Evolutionary conservation across 495 filamentous ascomycete genomes (phyloP).

Genomic region (Friedmanniomyces simplex): DNA sequence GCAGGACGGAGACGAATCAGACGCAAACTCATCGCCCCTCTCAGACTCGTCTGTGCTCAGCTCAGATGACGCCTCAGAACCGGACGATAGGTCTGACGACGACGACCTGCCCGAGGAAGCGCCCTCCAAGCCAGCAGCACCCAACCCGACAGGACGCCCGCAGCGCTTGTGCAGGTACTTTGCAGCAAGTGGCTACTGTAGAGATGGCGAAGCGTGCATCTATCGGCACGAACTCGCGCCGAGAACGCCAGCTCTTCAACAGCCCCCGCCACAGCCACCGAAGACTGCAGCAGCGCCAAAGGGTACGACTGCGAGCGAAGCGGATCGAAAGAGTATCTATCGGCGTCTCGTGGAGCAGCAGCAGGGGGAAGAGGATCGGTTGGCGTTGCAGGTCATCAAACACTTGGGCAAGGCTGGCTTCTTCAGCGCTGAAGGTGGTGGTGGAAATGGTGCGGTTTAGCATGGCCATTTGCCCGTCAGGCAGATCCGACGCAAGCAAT

Average conservation of each 20-base stretch:
- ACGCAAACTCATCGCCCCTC: neutral
- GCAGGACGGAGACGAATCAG: neutral
- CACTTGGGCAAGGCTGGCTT: conserved; percentile 28
- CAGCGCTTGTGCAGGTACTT: conserved; percentile 15
- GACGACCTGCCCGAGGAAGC: conserved; percentile 14
- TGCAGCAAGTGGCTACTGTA: conserved; percentile 14
- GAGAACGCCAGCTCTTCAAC: neutral
- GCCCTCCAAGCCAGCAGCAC: neutral
- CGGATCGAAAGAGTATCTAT: conserved; percentile 12
- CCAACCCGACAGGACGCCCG: neutral
- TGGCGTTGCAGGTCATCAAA: conserved; percentile 31
- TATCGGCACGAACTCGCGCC: conserved; percentile 12
- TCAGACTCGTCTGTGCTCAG: conserved; percentile 12
- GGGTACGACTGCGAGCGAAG: neutral
- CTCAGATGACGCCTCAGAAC: neutral
- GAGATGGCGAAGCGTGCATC: conserved; percentile 14
- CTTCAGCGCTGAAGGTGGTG: conserved; percentile 8
- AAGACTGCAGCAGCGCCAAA: neutral
- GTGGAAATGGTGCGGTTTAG: too few relatives aligned
- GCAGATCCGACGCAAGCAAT: too few relatives aligned
- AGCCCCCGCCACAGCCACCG: neutral
- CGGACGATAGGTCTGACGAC: conserved; percentile 2
- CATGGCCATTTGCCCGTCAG: too few relatives aligned
- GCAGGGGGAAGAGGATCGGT: conserved; percentile 21
- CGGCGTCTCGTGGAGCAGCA: conserved; percentile 27